Base-by-base conservation (phyloP, 106 monocot genomes). In the Apostasia shenzhenica region DNA sequence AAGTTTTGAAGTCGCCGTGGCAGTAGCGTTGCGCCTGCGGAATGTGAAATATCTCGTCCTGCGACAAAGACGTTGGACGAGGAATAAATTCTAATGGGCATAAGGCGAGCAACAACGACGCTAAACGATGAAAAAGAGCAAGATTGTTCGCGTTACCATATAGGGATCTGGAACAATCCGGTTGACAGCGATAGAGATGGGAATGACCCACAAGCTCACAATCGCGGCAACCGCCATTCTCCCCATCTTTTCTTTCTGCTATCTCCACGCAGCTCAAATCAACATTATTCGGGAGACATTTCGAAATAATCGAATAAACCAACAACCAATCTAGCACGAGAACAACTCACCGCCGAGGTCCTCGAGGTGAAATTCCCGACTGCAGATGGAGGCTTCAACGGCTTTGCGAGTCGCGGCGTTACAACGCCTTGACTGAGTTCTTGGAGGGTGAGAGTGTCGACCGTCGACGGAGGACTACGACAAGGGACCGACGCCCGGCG, bases 21-120 rank as follows among this genome's bases (percentile, higher is more conserved):
- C 97, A 99, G 76, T 99, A 93, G 39, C 67, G 59, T 67, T 90
- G 89, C 41, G 83, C 92, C 70, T 99, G 90, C 50, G 90, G 97
- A 40, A 99, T 65, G 73, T 93, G 92, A 64, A 99, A 99, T 75
- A 93, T 87, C 80, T 99, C 97, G 58, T 99, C 97, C 97, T 99
- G 81, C 73, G 2, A 48, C 54, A 44, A 46, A 9, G 45, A 38
- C 4, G 4, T 66, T 59, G 51, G 47, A 3, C 51, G 67, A 73
- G 48, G 41, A 44, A 76, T 76, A 50, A 48, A 26, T 9, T 2
- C 81, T 41, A 83, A 63, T 38, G 41, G 5, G 61, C 68, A 64
- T 13, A 8, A 40, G 14, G 9, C 9, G 48, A 42, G 5, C 10
- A 3, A 45, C 1, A 74, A 26, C 26, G 26, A 0, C 26, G 26